Evolutionary conservation across 1,139 yeast genomes (phyloP), one percentile per base, ranked within the genome.

Genomic region (Geotrichum klebahnii): DNA sequence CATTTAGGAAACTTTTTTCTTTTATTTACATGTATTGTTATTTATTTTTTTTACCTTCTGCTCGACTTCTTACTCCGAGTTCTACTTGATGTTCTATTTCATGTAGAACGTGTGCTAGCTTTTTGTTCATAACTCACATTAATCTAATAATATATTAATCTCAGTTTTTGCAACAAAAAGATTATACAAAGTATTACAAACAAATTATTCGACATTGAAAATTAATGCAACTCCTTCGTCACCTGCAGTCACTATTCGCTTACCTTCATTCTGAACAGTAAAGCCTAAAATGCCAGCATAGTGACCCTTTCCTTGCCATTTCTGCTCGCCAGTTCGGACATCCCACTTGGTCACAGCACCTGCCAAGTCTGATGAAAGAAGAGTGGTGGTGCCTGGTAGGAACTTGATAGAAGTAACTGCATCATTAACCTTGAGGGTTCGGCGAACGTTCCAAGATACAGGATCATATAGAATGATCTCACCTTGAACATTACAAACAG

Each of bases 221-320:
- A 92, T 79, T 59, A 92, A 73, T 5, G 95, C 81, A 32, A 92
- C 97, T 58, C 96, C 96, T 67, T 92, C 98, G 66, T 92, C 98
- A 55, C 97, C 97, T n/a, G 97, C 98, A 24, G 97, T 87, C 37
- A 89, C 77, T 46, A 94, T 64, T 63, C 84, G 81, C 52, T 76
- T 76, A 37, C 87, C 90, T 41, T 77, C 70, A n/a, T 80, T 80
- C 57, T 73, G 75, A 42, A 81, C 61, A 12, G 84, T 80, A 66
- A 90, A 89, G 61, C 89, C 97, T 54, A 92, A 76, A 12, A 92
- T 82, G 52, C 97, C 97, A 84, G 87, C 86, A 66, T 84, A 86
- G 67, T 92, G 98, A 20, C 98, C 99, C 42, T 80, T 80, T 57
- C 95, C 95, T 33, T 75, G 83, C 71, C 84, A 85, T 48, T 83